These are phyloP conservation scores for Pulveroboletus ravenelii DNA, from an alignment of 768 basidiomycete species.

Conservation along the genomic window DNA sequence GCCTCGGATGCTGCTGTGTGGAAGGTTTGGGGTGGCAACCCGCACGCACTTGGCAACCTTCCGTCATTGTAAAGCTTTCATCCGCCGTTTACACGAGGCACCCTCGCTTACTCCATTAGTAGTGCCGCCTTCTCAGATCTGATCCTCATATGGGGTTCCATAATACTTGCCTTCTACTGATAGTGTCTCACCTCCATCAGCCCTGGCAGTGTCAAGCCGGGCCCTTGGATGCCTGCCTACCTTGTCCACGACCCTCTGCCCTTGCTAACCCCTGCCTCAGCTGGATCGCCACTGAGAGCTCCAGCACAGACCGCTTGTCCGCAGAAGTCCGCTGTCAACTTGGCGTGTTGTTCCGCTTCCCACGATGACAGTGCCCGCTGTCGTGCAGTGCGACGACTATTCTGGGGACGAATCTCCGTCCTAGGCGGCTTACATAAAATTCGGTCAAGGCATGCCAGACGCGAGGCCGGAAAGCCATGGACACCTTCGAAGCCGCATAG, in stretches of 20 bases:
- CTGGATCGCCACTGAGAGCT: too few relatives aligned
- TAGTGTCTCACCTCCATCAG: not conserved
- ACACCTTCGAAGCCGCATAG: too few relatives aligned
- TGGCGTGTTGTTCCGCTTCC: too few relatives aligned
- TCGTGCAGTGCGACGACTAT: too few relatives aligned
- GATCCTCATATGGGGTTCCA: conserved; percentile 16
- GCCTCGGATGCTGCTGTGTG: not conserved
- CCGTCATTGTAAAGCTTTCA: conserved; percentile 25
- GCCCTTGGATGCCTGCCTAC: not conserved
- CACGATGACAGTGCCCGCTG: too few relatives aligned
- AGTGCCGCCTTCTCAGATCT: conserved; percentile 1
- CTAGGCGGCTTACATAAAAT: too few relatives aligned
- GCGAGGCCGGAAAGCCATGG: too few relatives aligned
- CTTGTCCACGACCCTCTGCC: not conserved
- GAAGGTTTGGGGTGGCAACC: conserved; percentile 12
- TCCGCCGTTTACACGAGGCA: conserved; percentile 16
- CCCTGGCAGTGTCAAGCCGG: conserved; percentile 4
- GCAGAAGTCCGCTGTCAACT: too few relatives aligned
- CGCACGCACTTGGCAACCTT: conserved; percentile 1
- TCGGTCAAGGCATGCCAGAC: too few relatives aligned
- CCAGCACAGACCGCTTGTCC: too few relatives aligned
- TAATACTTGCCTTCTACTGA: conserved; percentile 10
- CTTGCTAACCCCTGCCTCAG: too few relatives aligned
- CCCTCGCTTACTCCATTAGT: conserved; percentile 16
- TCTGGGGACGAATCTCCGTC: too few relatives aligned